Conservation (phyloP, 371 early-diverging fungal species). For the Nematocida ausubeli region DNA sequence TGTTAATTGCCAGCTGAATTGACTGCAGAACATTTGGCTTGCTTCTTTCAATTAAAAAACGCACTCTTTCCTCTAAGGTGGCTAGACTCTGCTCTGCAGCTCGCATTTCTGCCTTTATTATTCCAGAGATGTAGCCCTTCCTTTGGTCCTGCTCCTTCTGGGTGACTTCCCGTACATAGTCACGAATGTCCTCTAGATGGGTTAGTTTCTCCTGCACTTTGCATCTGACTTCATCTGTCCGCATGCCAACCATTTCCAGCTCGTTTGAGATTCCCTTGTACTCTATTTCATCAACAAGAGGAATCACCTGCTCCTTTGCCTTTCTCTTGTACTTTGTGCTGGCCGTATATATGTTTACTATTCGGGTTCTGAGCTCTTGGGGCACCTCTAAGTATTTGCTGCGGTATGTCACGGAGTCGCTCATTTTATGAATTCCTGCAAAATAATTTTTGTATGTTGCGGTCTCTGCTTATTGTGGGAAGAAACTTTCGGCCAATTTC, state of each 20-base stretch:
- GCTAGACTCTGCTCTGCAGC: conserved; percentile 25
- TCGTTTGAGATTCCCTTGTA: conserved; percentile 41
- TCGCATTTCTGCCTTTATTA: conserved; percentile 19
- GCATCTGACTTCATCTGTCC: conserved; percentile 39
- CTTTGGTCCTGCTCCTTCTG: background rate
- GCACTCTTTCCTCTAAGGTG: conserved; percentile 21
- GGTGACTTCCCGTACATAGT: conserved; percentile 21
- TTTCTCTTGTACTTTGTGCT: conserved; percentile 25
- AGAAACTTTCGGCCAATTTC: conserved; percentile 61
- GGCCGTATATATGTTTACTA: conserved; percentile 17
- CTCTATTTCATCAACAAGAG: conserved; percentile 32
- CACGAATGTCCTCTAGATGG: conserved; percentile 36
- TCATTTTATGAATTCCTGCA: conserved; percentile 2
- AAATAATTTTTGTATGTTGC: conserved; percentile 46
- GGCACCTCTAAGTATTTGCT: conserved; percentile 8
- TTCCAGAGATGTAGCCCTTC: conserved; percentile 25
- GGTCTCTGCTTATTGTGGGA: conserved; percentile 34
- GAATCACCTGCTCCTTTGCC: background rate
- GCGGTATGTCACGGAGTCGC: conserved; percentile 31
- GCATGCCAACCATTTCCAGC: conserved; percentile 31
- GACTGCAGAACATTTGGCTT: conserved; percentile 25
- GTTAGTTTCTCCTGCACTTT: conserved; percentile 33
- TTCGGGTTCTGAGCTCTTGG: conserved; percentile 15
- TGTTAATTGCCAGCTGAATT: conserved; percentile 25
- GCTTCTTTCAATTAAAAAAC: conserved; percentile 5